These are phyloP conservation scores for Hibiscus tridactylites DNA, from an alignment of 345 rosid genomes.

Conservation along the genomic window DNA sequence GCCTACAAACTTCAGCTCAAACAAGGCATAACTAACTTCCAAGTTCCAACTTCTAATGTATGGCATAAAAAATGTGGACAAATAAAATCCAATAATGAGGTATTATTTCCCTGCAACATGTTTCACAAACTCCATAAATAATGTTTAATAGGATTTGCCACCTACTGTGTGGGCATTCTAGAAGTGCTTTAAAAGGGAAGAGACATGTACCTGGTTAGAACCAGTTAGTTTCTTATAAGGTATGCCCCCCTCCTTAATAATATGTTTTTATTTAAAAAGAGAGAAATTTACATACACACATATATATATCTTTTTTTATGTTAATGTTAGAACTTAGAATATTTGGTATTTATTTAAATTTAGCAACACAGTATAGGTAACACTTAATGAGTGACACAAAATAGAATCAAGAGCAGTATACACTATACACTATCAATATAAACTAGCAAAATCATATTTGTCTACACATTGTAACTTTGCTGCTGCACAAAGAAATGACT, in stretches of 20 bases:
- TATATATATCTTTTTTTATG: neutral
- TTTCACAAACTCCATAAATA: neutral
- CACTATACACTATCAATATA: neutral
- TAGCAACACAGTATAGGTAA: neutral
- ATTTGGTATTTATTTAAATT: neutral
- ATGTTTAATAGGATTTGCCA: neutral
- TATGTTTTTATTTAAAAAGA: neutral
- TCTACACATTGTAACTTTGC: neutral
- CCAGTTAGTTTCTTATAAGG: neutral
- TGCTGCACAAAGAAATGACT: neutral
- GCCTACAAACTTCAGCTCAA: neutral
- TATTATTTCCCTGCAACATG: neutral
- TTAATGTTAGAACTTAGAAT: neutral
- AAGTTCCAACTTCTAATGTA: slow-evolving; percentile 3
- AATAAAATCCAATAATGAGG: neutral
- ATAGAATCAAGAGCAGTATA: neutral
- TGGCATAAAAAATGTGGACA: neutral
- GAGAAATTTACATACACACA: no score
- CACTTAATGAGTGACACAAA: neutral
- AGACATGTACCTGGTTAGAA: neutral
- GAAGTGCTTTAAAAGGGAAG: no score
- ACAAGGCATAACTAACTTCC: neutral
- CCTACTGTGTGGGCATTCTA: neutral
- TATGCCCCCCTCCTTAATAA: no score
- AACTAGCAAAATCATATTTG: neutral